A percentile compares a stretch with the other conserved stretches of the same genome.
Conservation (phyloP, 495 filamentous ascomycete species). For the Clavariopsis aquatica region DNA sequence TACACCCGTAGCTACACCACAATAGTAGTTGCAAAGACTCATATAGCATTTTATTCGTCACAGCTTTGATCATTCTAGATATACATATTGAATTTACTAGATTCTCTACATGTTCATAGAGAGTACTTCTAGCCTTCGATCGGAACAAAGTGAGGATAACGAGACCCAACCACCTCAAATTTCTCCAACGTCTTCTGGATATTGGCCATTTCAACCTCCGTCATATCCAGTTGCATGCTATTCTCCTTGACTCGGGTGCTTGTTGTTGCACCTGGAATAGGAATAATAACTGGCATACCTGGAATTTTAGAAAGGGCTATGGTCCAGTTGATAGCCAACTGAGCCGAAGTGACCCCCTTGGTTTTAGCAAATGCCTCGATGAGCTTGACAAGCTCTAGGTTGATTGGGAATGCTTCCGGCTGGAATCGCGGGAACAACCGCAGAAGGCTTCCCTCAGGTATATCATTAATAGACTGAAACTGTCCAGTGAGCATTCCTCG, state of each 20-base stretch:
- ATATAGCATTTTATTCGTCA: too few relatives aligned
- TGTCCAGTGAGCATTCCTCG: constrained; percentile 51
- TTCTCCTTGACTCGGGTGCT: constrained; percentile 44
- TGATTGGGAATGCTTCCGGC: constrained; percentile 66
- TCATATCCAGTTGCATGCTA: constrained; percentile 18
- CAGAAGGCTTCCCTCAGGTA: constrained; percentile 56
- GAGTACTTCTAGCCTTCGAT: neutral
- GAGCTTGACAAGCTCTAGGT: constrained; percentile 66
- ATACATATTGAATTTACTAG: too few relatives aligned
- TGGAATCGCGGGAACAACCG: constrained; percentile 62
- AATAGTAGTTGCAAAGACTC: too few relatives aligned
- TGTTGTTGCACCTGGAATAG: constrained; percentile 70
- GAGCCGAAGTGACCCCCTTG: constrained; percentile 69
- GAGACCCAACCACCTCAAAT: neutral
- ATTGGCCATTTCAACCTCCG: neutral
- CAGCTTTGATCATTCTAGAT: too few relatives aligned
- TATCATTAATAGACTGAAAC: constrained; percentile 53
- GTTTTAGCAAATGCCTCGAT: constrained; percentile 64
- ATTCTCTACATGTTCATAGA: neutral
- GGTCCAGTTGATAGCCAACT: constrained; percentile 77
- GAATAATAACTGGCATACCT: constrained; percentile 72
- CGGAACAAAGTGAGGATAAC: neutral
- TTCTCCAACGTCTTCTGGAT: constrained; percentile 4
- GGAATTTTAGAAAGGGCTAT: constrained; percentile 53
- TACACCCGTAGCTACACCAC: too few relatives aligned